Conservation (phyloP, 2,329 filamentous ascomycete genomes). For the Fusarium buharicum region DNA sequence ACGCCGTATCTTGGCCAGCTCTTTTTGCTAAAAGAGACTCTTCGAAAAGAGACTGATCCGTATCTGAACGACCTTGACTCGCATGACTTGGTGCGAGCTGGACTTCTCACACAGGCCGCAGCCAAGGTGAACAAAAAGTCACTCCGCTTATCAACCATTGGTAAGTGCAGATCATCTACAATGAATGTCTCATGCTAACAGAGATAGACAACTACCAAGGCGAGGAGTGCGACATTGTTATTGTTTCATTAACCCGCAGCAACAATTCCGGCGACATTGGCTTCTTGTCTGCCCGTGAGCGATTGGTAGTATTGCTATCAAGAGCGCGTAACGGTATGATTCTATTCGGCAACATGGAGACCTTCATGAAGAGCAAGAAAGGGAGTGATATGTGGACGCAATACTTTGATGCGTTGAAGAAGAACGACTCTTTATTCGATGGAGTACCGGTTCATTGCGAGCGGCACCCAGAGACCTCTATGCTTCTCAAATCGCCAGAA, state of each 20-base stretch:
- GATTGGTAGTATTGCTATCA: constrained; percentile 76
- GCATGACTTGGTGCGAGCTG: constrained; percentile 67
- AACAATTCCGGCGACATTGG: constrained; percentile 73
- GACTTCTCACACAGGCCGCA: constrained; percentile 65
- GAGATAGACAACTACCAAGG: constrained; percentile 78
- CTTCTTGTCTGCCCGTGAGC: constrained; percentile 73
- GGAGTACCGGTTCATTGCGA: constrained; percentile 71
- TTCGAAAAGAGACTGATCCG: constrained; percentile 69
- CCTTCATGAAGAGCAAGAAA: constrained; percentile 67
- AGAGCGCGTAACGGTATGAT: constrained; percentile 72
- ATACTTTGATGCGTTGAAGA: constrained; percentile 66
- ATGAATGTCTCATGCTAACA: background rate
- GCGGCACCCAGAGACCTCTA: constrained; percentile 62
- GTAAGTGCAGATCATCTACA: constrained; percentile 53
- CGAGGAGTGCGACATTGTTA: constrained; percentile 78
- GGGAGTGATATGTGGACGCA: constrained; percentile 61
- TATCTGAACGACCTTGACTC: constrained; percentile 76
- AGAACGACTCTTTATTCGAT: constrained; percentile 63
- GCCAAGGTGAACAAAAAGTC: constrained; percentile 62
- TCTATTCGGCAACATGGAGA: constrained; percentile 76
- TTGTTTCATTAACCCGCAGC: constrained; percentile 74
- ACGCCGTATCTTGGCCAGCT: constrained; percentile 80
- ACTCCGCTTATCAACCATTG: constrained; percentile 75
- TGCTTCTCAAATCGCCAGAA: constrained; percentile 58
- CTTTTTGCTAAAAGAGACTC: constrained; percentile 61